A percentile compares a stretch with the other conserved stretches of the same genome.
phyloP scores from a whole-genome alignment of 2,329 filamentous ascomycete genomes.

The Verticillium dahliae region DNA sequence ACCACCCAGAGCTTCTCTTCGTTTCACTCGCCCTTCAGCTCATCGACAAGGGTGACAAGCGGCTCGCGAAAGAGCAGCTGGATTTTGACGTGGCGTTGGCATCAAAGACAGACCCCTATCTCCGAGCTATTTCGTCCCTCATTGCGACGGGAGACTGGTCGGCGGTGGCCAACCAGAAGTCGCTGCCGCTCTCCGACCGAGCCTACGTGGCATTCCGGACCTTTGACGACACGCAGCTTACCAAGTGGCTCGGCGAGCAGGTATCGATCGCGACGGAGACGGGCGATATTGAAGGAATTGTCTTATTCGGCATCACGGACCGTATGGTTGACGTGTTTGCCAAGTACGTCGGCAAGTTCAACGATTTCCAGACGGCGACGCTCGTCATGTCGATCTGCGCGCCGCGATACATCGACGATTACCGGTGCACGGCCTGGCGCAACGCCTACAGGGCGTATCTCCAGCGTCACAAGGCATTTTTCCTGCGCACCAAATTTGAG shows the following conservation, averaged over 20 bases:
- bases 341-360: conserved; percentile 67
- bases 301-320: conserved; percentile 72
- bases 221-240: conserved; percentile 55
- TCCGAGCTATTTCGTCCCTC: conserved; percentile 71
- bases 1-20: conserved; percentile 59
- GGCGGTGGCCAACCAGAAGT: conserved; percentile 64
- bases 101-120: conserved; percentile 67
- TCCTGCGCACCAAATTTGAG: conserved; percentile 70
- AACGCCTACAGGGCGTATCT: conserved; percentile 64
- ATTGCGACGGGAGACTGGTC: conserved; percentile 74
- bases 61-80: conserved; percentile 39
- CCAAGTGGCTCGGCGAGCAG: conserved; percentile 61
- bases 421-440: conserved; percentile 69
- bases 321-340: conserved; percentile 68
- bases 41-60: conserved; percentile 42
- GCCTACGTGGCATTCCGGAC: conserved; percentile 66
- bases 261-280: conserved; percentile 53
- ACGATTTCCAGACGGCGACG: conserved; percentile 73
- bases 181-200: conserved; percentile 68
- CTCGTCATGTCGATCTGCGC: conserved; percentile 68
- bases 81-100: conserved; percentile 54
- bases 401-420: conserved; percentile 70
- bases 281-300: conserved; percentile 71
- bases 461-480: conserved; percentile 66
- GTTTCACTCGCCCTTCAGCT: conserved; percentile 62